Base-by-base conservation (phyloP, 1,284 basidiomycete genomes). In the Trichosporon faecale region DNA sequence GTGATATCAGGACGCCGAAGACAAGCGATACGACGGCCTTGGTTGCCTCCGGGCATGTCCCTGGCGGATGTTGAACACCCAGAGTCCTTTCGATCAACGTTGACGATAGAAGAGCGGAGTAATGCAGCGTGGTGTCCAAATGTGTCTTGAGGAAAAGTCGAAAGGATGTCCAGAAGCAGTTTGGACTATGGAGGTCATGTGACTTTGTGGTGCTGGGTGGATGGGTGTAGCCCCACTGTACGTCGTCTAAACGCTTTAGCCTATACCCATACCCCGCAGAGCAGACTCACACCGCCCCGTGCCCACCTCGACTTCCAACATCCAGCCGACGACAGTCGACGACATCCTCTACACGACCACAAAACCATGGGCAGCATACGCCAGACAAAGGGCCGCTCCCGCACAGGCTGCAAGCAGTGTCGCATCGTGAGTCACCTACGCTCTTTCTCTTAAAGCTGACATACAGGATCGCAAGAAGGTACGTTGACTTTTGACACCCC, bases 371-470 rank as follows among this genome's bases (percentile, higher is more conserved):
- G 70, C 3, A 46, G 29, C 27, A 69, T 68, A 65, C 70, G 70
- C 23, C 65, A 67, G 63, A 71, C 70, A 1, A 68, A 68, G 18
- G 70, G 70, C 35, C 65, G 70, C 18, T 71, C 70, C 0, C 61
- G 70, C 11, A 67, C 52, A 14, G 70, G 70, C 18, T 71, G 70
- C 66, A 68, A 64, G 31, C 70, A 71, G 63, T 71, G 70, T 23
- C 67, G 70, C 31, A 37, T 55, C 23, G 70, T 71, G 31, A 61
- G 70, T 67, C n/a, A 25, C 18, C 14, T 14, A 23, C 21, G 8
- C 49, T 23, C 49, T n/a, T n/a, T 27, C 18, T 1, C 23, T 14
- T n/a, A 16, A 7, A 14, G 16, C 18, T 60, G 49, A 33, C 14
- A 11, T 16, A 14, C 55, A 71, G 70, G 66, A 67, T 21, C 67